A percentile compares a stretch with the other conserved stretches of the same genome.
These are phyloP conservation scores for Echeveria elegans DNA, from an alignment of 164 flowering plant species.

Conservation along the genomic window DNA sequence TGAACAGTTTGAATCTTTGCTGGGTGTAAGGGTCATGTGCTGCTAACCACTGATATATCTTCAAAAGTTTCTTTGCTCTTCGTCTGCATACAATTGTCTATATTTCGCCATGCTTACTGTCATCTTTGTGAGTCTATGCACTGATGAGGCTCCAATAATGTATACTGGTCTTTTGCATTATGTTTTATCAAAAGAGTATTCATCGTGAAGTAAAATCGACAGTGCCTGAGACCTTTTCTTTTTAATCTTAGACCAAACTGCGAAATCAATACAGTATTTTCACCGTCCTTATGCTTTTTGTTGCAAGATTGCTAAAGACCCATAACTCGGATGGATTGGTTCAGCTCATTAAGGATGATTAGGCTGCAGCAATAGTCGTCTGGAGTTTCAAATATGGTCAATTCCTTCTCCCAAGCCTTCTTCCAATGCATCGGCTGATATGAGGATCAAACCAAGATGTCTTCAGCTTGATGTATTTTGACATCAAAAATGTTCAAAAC, in stretches of 20 bases:
- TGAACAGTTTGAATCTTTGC: not conserved
- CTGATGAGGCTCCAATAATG: not conserved
- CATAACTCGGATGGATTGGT: not conserved
- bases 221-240: not conserved
- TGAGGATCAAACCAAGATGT: too few relatives aligned
- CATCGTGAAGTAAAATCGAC: not conserved
- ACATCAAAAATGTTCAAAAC: not conserved
- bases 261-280: not conserved
- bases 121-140: too few relatives aligned
- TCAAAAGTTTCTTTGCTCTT: too few relatives aligned
- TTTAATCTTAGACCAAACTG: not conserved
- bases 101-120: too few relatives aligned
- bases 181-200: not conserved
- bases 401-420: not conserved
- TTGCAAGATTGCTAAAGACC: conserved; percentile 7
- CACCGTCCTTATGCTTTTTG: not conserved
- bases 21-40: not conserved
- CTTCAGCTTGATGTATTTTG: not conserved
- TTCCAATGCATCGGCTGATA: not conserved
- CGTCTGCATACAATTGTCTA: too few relatives aligned
- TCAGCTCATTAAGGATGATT: not conserved
- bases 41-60: too few relatives aligned
- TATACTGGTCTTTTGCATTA: not conserved
- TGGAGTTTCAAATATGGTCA: not conserved
- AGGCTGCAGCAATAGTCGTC: not conserved